Percentiles rank a stretch among this genome's conserved stretches.
These are phyloP conservation scores for Phoma sp. DNA, from an alignment of 2,329 filamentous ascomycete genomes.

Conservation along the genomic window DNA sequence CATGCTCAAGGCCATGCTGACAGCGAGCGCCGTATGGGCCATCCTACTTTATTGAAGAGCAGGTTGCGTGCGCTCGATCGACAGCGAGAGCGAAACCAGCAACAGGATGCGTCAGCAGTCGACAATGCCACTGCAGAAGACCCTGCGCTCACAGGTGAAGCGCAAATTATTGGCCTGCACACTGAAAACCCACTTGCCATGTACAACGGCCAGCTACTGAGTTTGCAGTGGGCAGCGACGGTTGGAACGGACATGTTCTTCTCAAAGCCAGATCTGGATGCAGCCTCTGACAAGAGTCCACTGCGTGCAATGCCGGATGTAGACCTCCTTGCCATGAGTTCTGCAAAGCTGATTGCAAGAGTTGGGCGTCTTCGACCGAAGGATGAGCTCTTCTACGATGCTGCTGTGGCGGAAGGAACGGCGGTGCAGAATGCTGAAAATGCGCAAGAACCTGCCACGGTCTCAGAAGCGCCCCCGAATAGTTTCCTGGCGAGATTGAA, in stretches of 20 bases:
- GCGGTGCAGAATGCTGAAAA: conserved; percentile 2
- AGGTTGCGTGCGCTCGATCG: conserved; percentile 35
- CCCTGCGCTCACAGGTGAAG: conserved; percentile 45
- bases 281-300: conserved; percentile 43
- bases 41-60: conserved; percentile 37
- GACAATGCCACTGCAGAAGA: conserved; percentile 20
- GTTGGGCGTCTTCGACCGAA: conserved; percentile 63
- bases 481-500: conserved; percentile 51
- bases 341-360: conserved; percentile 71
- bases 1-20: conserved; percentile 25
- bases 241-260: conserved; percentile 86
- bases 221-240: conserved; percentile 80
- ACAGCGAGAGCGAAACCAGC: conserved; percentile 23
- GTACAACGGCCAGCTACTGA: conserved; percentile 78
- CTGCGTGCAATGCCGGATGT: conserved; percentile 60
- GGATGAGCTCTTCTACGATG: conserved; percentile 32
- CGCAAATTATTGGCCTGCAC: conserved; percentile 87
- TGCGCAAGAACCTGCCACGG: conserved; percentile 1
- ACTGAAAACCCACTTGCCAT: conserved; percentile 76
- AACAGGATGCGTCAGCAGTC: conserved; percentile 8
- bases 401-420: conserved; percentile 10
- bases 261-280: conserved; percentile 37
- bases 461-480: conserved; percentile 30
- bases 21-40: conserved; percentile 25
- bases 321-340: conserved; percentile 74